Conservation (phyloP, 108 stramenopile genomes). For the Nitzschia putrida region DNA sequence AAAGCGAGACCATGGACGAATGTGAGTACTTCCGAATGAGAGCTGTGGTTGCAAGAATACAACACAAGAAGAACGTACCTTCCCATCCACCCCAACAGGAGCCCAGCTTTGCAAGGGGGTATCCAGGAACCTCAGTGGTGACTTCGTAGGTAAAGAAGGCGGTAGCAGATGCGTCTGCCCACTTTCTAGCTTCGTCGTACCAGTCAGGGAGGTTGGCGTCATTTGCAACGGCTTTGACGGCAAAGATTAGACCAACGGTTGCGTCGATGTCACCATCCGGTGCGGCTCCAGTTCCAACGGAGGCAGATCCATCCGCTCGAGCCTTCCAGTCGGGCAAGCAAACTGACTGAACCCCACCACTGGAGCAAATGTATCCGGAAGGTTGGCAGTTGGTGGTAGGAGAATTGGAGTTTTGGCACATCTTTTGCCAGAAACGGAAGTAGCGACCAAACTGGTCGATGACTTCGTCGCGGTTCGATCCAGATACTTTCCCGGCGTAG, state of each 20-base stretch:
- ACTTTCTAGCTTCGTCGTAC: slow-evolving; percentile 33
- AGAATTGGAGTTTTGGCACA: slow-evolving; percentile 27
- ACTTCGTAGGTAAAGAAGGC: slow-evolving; percentile 25
- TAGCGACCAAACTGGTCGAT: slow-evolving; percentile 18
- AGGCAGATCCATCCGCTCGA: slow-evolving; percentile 4
- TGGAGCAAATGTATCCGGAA: slow-evolving; percentile 7
- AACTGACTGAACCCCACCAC: neutral
- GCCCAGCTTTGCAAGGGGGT: slow-evolving; percentile 32
- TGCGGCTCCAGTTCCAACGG: slow-evolving; percentile 23
- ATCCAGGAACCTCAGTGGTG: neutral
- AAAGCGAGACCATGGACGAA: neutral
- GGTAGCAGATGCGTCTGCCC: slow-evolving; percentile 39
- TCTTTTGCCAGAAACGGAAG: slow-evolving; percentile 39
- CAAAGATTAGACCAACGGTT: slow-evolving; percentile 38
- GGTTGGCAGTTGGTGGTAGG: slow-evolving; percentile 2
- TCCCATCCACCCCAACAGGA: slow-evolving; percentile 47
- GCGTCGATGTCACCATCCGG: slow-evolving; percentile 38
- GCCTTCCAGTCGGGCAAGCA: slow-evolving; percentile 30
- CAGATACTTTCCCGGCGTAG: slow-evolving; percentile 21
- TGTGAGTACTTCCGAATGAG: neutral
- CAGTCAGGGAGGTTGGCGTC: slow-evolving; percentile 18
- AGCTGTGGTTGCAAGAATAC: too few species aligned
- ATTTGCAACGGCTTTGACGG: slow-evolving; percentile 33
- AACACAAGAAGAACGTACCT: neutral
- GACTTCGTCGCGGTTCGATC: slow-evolving; percentile 12